Evolutionary conservation across 2,329 filamentous ascomycete species (phyloP).

Genomic region (Curvularia verruculosa): DNA sequence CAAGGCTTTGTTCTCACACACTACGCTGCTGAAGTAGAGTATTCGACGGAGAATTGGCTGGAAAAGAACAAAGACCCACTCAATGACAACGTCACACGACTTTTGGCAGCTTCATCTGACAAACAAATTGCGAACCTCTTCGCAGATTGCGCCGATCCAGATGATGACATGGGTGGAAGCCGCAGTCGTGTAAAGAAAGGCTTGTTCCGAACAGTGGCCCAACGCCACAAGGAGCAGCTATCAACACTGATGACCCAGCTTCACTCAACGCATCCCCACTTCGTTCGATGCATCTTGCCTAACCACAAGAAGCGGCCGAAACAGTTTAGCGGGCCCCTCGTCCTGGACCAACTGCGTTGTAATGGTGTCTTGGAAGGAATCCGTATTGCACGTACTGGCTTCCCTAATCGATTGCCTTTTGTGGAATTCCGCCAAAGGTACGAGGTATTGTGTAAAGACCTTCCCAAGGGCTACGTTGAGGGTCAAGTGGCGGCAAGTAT

Average conservation of each 20-base stretch:
- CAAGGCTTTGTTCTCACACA: constrained; percentile 97
- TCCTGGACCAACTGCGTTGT: constrained; percentile 94
- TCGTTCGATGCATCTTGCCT: constrained; percentile 95
- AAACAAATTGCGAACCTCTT: constrained; percentile 85
- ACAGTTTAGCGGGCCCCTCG: constrained; percentile 87
- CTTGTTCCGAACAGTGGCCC: constrained; percentile 93
- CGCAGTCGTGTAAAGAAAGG: constrained; percentile 92
- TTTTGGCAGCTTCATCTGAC: constrained; percentile 82
- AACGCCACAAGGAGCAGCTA: constrained; percentile 97
- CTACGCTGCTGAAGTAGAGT: constrained; percentile 97
- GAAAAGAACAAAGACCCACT: constrained; percentile 99
- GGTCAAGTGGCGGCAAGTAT: constrained; percentile 83
- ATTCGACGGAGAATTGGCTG: constrained; percentile 91
- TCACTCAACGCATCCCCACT: constrained; percentile 95
- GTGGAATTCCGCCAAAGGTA: constrained; percentile 94
- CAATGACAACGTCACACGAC: constrained; percentile 93
- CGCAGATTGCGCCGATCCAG: constrained; percentile 80
- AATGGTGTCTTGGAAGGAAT: constrained; percentile 99
- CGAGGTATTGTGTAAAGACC: constrained; percentile 84
- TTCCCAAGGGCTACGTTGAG: constrained; percentile 90
- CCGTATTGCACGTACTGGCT: constrained; percentile 93
- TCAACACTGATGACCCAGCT: constrained; percentile 93
- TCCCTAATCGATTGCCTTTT: constrained; percentile 91
- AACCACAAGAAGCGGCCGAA: constrained; percentile 98
- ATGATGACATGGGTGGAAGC: constrained; percentile 72